Evolutionary conservation across 768 basidiomycete species (phyloP), one percentile per base, ranked within the genome.

Genomic region (Pleurotus giganteus): DNA sequence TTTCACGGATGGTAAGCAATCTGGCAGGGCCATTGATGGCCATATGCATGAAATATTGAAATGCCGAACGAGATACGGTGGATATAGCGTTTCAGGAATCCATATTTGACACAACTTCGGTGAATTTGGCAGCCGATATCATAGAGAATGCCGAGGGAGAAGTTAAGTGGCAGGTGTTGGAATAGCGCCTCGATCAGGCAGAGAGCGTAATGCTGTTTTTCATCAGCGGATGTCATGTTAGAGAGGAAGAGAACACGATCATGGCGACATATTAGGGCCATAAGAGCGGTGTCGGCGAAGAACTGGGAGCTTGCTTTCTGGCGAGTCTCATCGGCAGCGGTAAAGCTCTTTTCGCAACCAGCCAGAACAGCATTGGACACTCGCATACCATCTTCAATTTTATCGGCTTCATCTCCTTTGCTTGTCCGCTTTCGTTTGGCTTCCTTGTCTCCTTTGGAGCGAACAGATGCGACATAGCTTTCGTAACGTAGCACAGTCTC

Each of bases 11-110:
- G 68, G 57, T 66, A 75, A 4, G 69, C 56, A 2, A 73, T 17
- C 39, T 73, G 71, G 51, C 72, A 74, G 8, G 68, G 60, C 73
- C 74, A 74, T 32, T 70, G 65, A 53, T 76, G 75, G 1, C 73
- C 70, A 55, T 70, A 75, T 0, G 70, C 70, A 64, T 77, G 74
- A 57, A 76, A 71, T 0, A 72, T 69, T 1, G 71, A 66, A 1
- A 70, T 66, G 2, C 62, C 67, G 44, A 68, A 74, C 1, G 42
- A 19, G 3, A 75, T 49, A 0, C 66, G 59, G 4, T 56, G n/a
- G 2, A 66, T 37, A 19, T 66, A 58, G 2, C 62, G 53, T 1
- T 57, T 42, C 1, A 71, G 31, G 51, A 72, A 70, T 4, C 60
- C 60, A 58, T 63, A 65, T 39, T 64, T 67, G 2, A 57, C 28